Evolutionary conservation across 805 yeast genomes (phyloP).

Genomic region (Vanderwaltozyma polyspora): DNA sequence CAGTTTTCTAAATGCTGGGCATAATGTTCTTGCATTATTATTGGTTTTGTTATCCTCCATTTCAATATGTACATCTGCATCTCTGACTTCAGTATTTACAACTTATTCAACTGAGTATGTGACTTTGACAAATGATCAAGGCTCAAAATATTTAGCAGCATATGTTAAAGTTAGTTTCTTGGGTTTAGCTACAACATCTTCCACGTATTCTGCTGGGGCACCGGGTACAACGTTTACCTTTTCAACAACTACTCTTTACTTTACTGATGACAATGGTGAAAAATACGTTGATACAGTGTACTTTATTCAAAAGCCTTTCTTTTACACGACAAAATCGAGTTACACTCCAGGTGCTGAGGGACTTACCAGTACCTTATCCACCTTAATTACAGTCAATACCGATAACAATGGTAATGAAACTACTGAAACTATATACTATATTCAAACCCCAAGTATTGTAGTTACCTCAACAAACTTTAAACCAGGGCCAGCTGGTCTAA

Average conservation of each 20-base stretch:
- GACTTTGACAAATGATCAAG: not conserved
- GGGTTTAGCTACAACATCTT: not conserved
- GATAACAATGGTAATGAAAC: conserved; percentile 1
- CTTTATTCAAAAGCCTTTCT: conserved; percentile 4
- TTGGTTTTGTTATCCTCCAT: not conserved
- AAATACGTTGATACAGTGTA: conserved; percentile 1
- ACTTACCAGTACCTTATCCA: not conserved
- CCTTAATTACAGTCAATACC: not conserved
- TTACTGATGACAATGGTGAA: not conserved
- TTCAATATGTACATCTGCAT: not conserved
- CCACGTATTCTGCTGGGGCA: not conserved
- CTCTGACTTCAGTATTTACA: not conserved
- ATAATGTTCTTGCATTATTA: not conserved
- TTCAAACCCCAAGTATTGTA: conserved; percentile 4
- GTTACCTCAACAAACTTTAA: not conserved
- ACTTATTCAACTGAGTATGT: not conserved
- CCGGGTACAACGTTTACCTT: conserved; percentile 1
- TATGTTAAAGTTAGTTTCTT: not conserved
- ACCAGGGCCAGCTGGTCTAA: not conserved
- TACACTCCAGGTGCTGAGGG: too few relatives aligned
- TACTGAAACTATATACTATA: conserved; percentile 1
- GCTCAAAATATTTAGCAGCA: not conserved
- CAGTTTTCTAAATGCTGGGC: too few relatives aligned
- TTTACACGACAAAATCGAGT: too few relatives aligned
- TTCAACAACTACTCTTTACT: too few relatives aligned